Evolutionary conservation across 108 stramenopile species (phyloP), one percentile per base, ranked within the genome.

Genomic region (Epithemia pelagica): DNA sequence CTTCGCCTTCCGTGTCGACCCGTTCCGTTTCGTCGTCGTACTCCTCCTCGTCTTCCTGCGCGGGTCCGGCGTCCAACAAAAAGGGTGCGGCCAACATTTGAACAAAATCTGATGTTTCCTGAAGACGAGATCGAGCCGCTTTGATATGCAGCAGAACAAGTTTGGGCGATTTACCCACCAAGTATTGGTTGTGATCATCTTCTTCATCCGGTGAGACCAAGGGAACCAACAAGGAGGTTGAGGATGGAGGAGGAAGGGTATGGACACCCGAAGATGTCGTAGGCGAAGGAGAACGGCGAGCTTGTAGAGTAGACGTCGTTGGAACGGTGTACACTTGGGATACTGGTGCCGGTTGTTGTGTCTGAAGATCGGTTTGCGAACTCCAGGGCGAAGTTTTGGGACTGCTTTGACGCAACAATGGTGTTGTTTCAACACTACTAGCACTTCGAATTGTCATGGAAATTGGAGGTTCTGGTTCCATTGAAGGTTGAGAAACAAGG

Each of bases 71-170:
- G 55, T 23, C 65, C 59, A 68, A 65, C 68, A 81, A 61, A 30
- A 70, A 27, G 32, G 79, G 68, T 19, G 76, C 75, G 5, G 80
- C 80, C 10, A 78, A 69, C 52, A 78, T 21, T 58, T 73, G 55
- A 8, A 70, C 70, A 59, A 74, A 81, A 30, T 73, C 59, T 8
- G 66, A 74, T 0, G 76, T 62, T 28, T 78, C 54, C 28, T 65
- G 31, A n/a, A 81, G 57, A 51, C 75, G 76, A 18, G 29, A 28
- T 30, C 80, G 69, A 25, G 72, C 76, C n/a, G 61, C 64, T 59
- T 72, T 22, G 58, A 81, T 81, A 32, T 75, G 58, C 52, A 66
- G 68, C 63, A 81, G 52, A 0, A 80, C 33, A n/a, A 70, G 67
- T 58, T 79, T 73, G 2, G 54, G 30, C 25, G 62, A 24, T 51